Evolutionary conservation across 2,329 filamentous ascomycete genomes (phyloP).

Genomic region (Diatrype stigma): DNA sequence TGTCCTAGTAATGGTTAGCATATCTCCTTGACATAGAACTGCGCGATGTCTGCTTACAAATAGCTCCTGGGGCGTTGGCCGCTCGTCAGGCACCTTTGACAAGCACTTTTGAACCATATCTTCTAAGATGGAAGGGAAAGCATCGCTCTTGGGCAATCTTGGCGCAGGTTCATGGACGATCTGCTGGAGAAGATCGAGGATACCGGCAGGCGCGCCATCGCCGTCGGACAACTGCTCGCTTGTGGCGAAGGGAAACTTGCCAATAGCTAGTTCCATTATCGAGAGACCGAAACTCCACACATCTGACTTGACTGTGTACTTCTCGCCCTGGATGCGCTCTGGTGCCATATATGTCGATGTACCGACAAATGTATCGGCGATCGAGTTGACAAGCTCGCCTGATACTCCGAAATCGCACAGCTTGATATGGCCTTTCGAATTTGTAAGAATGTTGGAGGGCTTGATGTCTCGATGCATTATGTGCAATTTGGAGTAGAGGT

Average conservation of each 20-base stretch:
- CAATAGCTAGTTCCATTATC: conserved; percentile 96
- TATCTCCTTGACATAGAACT: background rate
- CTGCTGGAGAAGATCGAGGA: conserved; percentile 91
- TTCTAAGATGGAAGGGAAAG: conserved; percentile 90
- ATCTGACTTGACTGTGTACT: conserved; percentile 96
- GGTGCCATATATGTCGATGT: conserved; percentile 99
- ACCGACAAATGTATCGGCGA: conserved; percentile 96
- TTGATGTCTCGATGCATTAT: conserved; percentile 99
- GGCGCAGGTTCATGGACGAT: conserved; percentile 96
- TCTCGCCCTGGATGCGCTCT: conserved; percentile 93
- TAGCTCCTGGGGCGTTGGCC: conserved; percentile 89
- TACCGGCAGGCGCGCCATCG: conserved; percentile 84
- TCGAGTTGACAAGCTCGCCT: conserved; percentile 93
- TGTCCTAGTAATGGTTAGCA: conserved; percentile 57
- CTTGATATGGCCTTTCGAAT: conserved; percentile 92
- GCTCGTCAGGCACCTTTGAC: conserved; percentile 80
- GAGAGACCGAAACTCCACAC: conserved; percentile 97
- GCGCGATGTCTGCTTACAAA: conserved; percentile 62
- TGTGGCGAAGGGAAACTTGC: conserved; percentile 88
- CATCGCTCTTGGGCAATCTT: conserved; percentile 91
- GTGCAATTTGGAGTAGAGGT: conserved; percentile 90
- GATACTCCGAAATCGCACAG: conserved; percentile 99
- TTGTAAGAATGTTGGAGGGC: conserved; percentile 94
- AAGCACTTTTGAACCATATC: conserved; percentile 97
- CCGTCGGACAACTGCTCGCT: conserved; percentile 67